Percentiles rank a stretch among this genome's conserved stretches.
Conservation (phyloP, 2,329 filamentous ascomycete species). For the Stylonectria norvegica region DNA sequence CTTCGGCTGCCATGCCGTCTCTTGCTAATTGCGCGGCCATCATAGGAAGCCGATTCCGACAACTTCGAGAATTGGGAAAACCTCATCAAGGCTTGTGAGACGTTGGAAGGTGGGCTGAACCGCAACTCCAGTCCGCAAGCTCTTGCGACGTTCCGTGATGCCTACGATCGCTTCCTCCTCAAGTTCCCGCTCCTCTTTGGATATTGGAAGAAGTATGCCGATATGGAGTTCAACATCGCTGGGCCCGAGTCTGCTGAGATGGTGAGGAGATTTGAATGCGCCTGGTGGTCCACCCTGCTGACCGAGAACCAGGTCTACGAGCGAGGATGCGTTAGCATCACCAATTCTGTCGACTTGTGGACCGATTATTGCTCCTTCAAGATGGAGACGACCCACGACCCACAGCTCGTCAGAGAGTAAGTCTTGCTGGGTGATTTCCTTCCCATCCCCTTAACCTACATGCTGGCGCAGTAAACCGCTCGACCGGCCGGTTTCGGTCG, state of each 20-base stretch:
- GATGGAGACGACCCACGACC: conserved; percentile 92
- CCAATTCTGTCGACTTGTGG: conserved; percentile 94
- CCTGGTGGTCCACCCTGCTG: conserved; percentile 4
- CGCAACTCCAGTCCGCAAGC: conserved; percentile 95
- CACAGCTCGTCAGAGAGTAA: conserved; percentile 99
- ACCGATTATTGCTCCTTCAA: conserved; percentile 97
- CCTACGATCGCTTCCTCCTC: conserved; percentile 87
- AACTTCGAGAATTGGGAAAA: conserved; percentile 96
- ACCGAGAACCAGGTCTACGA: conserved; percentile 73
- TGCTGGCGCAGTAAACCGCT: conserved; percentile 43
- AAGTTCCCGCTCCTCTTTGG: conserved; percentile 96
- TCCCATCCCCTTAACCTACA: conserved; percentile 64
- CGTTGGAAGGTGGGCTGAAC: conserved; percentile 87
- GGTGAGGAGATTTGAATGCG: conserved; percentile 50
- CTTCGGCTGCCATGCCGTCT: not conserved
- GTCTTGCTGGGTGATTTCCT: conserved; percentile 67
- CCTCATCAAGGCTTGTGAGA: conserved; percentile 76
- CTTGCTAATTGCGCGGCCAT: conserved; percentile 19
- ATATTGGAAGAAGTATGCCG: conserved; percentile 99
- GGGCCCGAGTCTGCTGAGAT: conserved; percentile 97
- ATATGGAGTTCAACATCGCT: conserved; percentile 93
- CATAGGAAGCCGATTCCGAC: conserved; percentile 68
- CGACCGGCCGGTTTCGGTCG: conserved; percentile 40
- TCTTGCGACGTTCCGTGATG: conserved; percentile 78
- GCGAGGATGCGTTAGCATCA: conserved; percentile 87